Evolutionary conservation across 176 grass and related monocot genomes (phyloP), one percentile per base, ranked within the genome.

Genomic region (Canna indica): DNA sequence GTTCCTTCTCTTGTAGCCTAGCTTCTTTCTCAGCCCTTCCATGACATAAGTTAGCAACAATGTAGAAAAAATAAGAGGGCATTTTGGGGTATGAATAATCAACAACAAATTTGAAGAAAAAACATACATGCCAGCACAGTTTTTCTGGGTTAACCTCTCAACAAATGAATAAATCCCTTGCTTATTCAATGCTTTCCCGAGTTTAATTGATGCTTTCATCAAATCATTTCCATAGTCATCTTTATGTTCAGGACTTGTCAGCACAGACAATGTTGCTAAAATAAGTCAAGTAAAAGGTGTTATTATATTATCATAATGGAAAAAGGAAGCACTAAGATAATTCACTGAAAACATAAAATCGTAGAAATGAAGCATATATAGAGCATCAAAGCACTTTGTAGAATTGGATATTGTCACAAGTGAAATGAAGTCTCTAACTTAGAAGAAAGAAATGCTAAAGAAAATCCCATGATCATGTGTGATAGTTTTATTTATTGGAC

Each of bases 81-180:
- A 7, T 59, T 17, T 12, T 31, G 30, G 17, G 62, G 10, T 75
- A 13, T 3, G 47, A 36, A 75, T 12, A 8, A 14, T 36, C 29
- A 45, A 22, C 3, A 70, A 31, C 0, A 70, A 22, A 48, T 3
- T 26, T 31, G 25, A 22, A 65, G 5, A 39, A 11, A 50, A 80
- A 46, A 47, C 75, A 71, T 78, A 99, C 89, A 77, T 67, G 72
- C 83, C 84, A 74, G 57, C 78, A 75, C 27, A 79, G 36, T 74
- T 85, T 59, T 85, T 90, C 70, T 87, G 65, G 70, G 68, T 64
- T 47, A 68, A 70, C 44, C 73, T 87, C 75, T 88, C 89, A 70
- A 88, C 59, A 46, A 93, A 82, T 61, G 72, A 87, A 38, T 54
- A 84, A 68, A 99, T 88, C 36, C 82, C 89, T 59, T 85, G 75